These are phyloP conservation scores for Pilaira anomala DNA, from an alignment of 192 early-diverging fungal species.

Conservation along the genomic window DNA sequence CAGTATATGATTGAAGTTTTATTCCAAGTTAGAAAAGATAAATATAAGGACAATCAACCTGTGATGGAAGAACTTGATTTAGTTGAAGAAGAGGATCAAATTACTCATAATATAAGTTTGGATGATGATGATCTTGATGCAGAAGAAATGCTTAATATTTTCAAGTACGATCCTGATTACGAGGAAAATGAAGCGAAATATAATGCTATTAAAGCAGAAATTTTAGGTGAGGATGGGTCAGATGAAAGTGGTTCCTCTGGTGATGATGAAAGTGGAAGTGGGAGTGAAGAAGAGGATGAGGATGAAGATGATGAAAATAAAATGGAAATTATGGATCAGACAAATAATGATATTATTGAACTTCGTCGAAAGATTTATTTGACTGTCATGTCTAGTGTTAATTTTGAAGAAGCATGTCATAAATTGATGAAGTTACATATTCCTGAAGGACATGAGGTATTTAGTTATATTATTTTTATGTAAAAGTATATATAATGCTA, in stretches of 20 bases:
- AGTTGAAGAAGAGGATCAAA: constrained; percentile 94
- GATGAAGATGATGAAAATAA: constrained; percentile 41
- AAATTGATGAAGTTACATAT: constrained; percentile 89
- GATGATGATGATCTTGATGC: constrained; percentile 82
- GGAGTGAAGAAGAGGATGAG: constrained; percentile 51
- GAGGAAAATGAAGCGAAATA: constrained; percentile 84
- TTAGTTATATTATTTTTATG: background rate
- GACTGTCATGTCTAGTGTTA: constrained; percentile 91
- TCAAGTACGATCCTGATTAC: constrained; percentile 78
- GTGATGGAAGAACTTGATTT: constrained; percentile 79
- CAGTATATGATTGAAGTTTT: constrained; percentile 98
- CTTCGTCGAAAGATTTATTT: constrained; percentile 92
- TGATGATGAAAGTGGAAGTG: constrained; percentile 38
- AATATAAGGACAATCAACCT: constrained; percentile 86
- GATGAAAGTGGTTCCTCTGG: constrained; percentile 47
- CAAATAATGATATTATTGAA: constrained; percentile 84
- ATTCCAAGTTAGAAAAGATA: constrained; percentile 91
- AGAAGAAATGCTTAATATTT: constrained; percentile 82
- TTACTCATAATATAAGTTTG: constrained; percentile 79
- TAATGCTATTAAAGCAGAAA: constrained; percentile 72
- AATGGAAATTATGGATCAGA: constrained; percentile 81
- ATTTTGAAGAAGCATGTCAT: constrained; percentile 95
- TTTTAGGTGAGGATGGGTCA: constrained; percentile 74
- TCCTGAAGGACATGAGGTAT: constrained; percentile 77
- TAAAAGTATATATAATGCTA: background rate